Evolutionary conservation across 2,329 filamentous ascomycete genomes (phyloP).

Genomic region (Monosporascus sp.): DNA sequence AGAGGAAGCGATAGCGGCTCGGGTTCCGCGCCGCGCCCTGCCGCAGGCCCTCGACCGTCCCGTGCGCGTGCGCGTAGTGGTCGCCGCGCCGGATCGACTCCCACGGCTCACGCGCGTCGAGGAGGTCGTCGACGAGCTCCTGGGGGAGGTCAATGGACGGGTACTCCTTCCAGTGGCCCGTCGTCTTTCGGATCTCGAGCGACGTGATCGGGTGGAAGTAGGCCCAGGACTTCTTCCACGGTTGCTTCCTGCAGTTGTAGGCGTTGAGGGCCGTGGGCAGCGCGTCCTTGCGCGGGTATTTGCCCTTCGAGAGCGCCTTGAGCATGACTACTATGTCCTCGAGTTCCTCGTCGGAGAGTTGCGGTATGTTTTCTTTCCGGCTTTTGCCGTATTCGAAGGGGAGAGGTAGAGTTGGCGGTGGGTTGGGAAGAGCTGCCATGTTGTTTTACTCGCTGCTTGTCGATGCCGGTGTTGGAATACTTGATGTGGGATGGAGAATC

Average conservation of each 20-base stretch:
- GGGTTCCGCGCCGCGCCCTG: too few relatives aligned
- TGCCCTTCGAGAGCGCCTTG: slow-evolving; percentile 8
- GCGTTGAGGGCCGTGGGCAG: slow-evolving; percentile 15
- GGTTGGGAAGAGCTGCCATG: too few relatives aligned
- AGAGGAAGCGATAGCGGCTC: slow-evolving; percentile 14
- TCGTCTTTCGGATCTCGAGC: not conserved
- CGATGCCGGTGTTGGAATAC: too few relatives aligned
- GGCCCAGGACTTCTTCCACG: slow-evolving; percentile 4
- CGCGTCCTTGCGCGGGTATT: slow-evolving; percentile 10
- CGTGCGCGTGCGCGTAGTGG: not conserved
- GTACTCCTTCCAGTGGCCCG: not conserved
- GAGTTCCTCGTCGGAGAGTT: slow-evolving; percentile 7
- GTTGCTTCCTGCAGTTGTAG: slow-evolving; percentile 12
- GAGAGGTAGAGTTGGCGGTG: not conserved
- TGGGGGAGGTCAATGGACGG: slow-evolving; percentile 4
- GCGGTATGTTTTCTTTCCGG: slow-evolving; percentile 1
- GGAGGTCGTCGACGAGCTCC: slow-evolving; percentile 6
- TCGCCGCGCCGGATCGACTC: not conserved
- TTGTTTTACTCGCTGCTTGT: too few relatives aligned
- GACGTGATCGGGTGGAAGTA: slow-evolving; percentile 16
- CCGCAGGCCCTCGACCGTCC: too few relatives aligned
- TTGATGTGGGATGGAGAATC: too few relatives aligned
- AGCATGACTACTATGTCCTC: slow-evolving; percentile 8
- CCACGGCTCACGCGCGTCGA: slow-evolving; percentile 3
- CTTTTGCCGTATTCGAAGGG: slow-evolving; percentile 1